Evolutionary conservation across 176 grass and related monocot genomes (phyloP).

Genomic region (Rhynchospora breviuscula): DNA sequence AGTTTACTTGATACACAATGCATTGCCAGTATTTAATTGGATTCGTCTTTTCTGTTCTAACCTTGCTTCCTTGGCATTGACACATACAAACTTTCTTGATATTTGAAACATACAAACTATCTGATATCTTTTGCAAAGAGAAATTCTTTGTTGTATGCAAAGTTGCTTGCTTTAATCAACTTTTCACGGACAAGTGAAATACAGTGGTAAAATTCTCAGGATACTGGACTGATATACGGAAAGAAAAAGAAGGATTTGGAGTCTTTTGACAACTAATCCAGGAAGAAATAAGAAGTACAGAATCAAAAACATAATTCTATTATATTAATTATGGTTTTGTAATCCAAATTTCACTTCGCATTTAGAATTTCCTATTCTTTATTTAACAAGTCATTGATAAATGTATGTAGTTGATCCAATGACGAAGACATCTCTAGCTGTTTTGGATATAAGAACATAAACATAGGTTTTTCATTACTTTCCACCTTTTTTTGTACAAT

Average conservation of each 20-base stretch:
- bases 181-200: conserved; percentile 5
- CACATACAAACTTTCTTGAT: neutral
- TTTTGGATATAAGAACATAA: no score
- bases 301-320: neutral
- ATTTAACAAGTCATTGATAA: no score
- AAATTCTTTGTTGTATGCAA: neutral
- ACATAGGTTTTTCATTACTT: no score
- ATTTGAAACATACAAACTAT: neutral
- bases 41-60: neutral
- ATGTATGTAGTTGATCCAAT: no score
- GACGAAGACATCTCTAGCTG: no score
- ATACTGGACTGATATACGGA: conserved; percentile 80
- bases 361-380: no score
- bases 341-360: no score
- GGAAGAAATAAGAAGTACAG: neutral
- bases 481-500: no score
- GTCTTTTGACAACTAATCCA: conserved; percentile 37
- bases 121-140: no score
- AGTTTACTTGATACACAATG: neutral
- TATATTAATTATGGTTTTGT: no score
- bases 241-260: conserved; percentile 61
- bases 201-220: conserved; percentile 35
- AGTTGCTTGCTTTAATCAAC: neutral
- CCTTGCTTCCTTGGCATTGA: neutral
- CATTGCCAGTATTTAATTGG: neutral